phyloP scores from a whole-genome alignment of 2,329 filamentous ascomycete genomes.

The Aureobasidium sp. region DNA sequence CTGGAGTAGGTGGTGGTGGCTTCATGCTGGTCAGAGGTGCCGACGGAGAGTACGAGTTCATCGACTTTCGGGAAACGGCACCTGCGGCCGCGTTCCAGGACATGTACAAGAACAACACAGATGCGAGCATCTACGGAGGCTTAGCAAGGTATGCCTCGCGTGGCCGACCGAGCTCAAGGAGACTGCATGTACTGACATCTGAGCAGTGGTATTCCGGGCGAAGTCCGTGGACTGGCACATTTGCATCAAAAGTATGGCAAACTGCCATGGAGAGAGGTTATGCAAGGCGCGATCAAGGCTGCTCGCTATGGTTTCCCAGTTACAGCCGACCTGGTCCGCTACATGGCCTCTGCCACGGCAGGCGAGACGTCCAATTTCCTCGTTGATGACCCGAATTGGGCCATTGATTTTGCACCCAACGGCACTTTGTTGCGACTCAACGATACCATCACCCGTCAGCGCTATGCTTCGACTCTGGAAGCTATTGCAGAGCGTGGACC shows the following conservation, averaged over 20 bases:
- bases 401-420: constrained; percentile 78
- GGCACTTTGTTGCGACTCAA: constrained; percentile 63
- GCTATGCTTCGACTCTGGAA: constrained; percentile 73
- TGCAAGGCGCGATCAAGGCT: constrained; percentile 63
- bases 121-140: constrained; percentile 61
- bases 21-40: constrained; percentile 73
- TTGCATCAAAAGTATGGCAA: constrained; percentile 63
- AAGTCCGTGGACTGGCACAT: constrained; percentile 69
- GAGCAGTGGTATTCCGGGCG: constrained; percentile 57
- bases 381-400: constrained; percentile 66
- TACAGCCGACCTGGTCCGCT: constrained; percentile 62
- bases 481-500: constrained; percentile 64
- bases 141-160: constrained; percentile 38
- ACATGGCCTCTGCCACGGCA: constrained; percentile 51
- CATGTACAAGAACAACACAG: constrained; percentile 70
- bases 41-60: constrained; percentile 69
- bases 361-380: constrained; percentile 53
- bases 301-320: constrained; percentile 68
- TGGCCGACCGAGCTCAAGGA: too few relatives aligned
- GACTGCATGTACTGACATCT: constrained; percentile 5
- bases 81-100: constrained; percentile 71
- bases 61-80: constrained; percentile 86
- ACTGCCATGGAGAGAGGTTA: constrained; percentile 49
- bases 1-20: constrained; percentile 79
- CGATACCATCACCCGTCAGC: constrained; percentile 68